Evolutionary conservation across 2,329 filamentous ascomycete species (phyloP), one percentile per base, ranked within the genome.

Genomic region (Zymoseptoria ardabiliae): DNA sequence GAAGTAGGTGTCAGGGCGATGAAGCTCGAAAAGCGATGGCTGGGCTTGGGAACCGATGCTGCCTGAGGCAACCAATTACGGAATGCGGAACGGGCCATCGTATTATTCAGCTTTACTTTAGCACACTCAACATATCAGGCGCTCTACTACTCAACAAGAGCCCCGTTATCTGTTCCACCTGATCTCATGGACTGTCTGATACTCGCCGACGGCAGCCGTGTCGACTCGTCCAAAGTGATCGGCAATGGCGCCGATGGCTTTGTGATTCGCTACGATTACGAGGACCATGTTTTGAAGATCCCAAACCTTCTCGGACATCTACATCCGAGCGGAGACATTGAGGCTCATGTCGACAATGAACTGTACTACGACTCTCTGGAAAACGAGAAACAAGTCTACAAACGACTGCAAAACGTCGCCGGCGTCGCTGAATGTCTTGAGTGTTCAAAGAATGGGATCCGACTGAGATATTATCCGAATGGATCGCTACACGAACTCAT

Each of bases 321-420:
- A 30, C 60, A 54, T 22, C 50, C 57, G 23, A 52, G 52, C 25
- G 57, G 60, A 9, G 53, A 53, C 3, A 62, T 62, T 35, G 49
- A 59, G 52, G 50, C 20, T 48, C 20, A 62, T 20, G 30, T 23
- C 57, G 60, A 61, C 50, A 61, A 61, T 54, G 19, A 35, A 23
- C 8, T 62, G 2, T 45, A 62, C 55, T 49, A 35, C 55, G 56
- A 60, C 3, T 53, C 50, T 13, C 58, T 58, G 8, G 61, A 62
- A 51, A 23, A n/a, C 11, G 61, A 62, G 58, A 62, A 60, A 23
- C 25, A 62, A 58, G 61, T 56, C 13, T 62, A 62, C 28, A 50
- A 58, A 22, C 54, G 61, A 58, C 49, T 62, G 21, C 61, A 56
- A 25, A 49, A 56, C n/a, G 61, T 60, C 4, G 50, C 58, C 30